Base-by-base conservation (phyloP, 441 rosid species). In the Erodium trifolium region DNA sequence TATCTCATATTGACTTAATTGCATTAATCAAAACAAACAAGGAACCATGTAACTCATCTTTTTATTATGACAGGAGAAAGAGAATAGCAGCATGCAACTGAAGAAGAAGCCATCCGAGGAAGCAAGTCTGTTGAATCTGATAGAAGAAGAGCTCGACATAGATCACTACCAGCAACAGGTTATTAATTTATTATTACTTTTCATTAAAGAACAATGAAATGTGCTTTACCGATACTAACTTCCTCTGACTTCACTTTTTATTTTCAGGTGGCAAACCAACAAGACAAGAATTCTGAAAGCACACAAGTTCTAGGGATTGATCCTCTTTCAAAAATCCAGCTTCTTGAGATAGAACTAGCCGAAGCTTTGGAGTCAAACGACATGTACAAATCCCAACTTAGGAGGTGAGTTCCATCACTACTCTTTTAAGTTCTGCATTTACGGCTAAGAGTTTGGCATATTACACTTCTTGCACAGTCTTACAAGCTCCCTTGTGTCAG, bases 331-430 rank as follows among this genome's bases (percentile, higher is more conserved):
- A 80, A 83, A 75, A 72, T 84, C 19, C 80, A 75, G 67, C 72
- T 62, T 55, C 93, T 80, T 63, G 84, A 81, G 65, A 74, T 76
- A 49, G 80, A 82, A 65, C 68, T 78, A 62, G 71, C 73, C 43
- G 78, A 76, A 71, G 74, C 78, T 6, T 67, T 59, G 66, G 84
- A 79, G 73, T 74, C 75, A 2, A 81, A 73, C 47, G 75, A 73
- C 76, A 72, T 31, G 49, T 72, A 76, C 19, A 81, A 80, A 73
- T 47, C 49, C 65, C 82, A 74, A 71, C 73, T 74, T 27, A 78
- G 76, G 29, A 78, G 86, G 87, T 80, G 18, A 75, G 81, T 49
- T 68, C 9, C 65, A 49, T 14, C 47, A 41, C 2, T 35, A 18
- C 3, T 4, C 65, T 16, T 67, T 19, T 14, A 2, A 63, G 16